These are phyloP conservation scores for Boletales sp. DNA, from an alignment of 768 basidiomycete species.

Conservation along the genomic window DNA sequence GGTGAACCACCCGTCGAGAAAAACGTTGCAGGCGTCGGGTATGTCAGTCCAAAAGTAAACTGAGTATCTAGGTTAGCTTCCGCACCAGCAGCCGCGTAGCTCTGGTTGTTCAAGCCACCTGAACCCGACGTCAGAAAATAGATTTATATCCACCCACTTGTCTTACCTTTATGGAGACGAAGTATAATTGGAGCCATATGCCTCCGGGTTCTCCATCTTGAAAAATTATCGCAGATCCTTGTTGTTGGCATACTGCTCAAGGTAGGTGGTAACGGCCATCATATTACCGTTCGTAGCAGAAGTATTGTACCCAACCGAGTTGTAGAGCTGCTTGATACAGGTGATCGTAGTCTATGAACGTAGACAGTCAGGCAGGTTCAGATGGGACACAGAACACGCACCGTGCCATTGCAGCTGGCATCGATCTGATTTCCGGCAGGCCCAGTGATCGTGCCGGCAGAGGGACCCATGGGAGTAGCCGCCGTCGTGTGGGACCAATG, in stretches of 20 bases:
- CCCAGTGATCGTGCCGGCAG: slow-evolving; percentile 18
- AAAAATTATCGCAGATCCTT: slow-evolving; percentile 53
- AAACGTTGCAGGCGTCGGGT: slow-evolving; percentile 57
- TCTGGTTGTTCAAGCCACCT: slow-evolving; percentile 66
- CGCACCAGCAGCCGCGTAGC: slow-evolving; percentile 43
- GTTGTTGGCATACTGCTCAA: slow-evolving; percentile 51
- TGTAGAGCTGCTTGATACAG: slow-evolving; percentile 56
- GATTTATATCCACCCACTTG: not conserved
- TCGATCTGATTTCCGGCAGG: slow-evolving; percentile 40
- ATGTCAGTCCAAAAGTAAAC: slow-evolving; percentile 61
- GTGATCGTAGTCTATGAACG: slow-evolving; percentile 43
- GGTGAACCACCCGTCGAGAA: slow-evolving; percentile 62
- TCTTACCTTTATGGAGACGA: slow-evolving; percentile 54
- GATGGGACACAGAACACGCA: not conserved
- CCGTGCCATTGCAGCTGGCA: slow-evolving; percentile 43
- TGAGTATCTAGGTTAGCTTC: slow-evolving; percentile 72
- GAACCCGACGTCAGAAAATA: slow-evolving; percentile 6
- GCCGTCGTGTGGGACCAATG: slow-evolving; percentile 23
- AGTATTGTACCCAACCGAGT: slow-evolving; percentile 44
- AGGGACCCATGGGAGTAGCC: not conserved
- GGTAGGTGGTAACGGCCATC: slow-evolving; percentile 54
- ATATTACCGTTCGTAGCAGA: slow-evolving; percentile 41
- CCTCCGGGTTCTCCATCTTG: slow-evolving; percentile 43
- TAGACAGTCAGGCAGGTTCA: not conserved
- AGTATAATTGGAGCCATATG: slow-evolving; percentile 49